Conservation (phyloP, 176 grass and related monocot genomes). For the Oryza rufipogon region DNA sequence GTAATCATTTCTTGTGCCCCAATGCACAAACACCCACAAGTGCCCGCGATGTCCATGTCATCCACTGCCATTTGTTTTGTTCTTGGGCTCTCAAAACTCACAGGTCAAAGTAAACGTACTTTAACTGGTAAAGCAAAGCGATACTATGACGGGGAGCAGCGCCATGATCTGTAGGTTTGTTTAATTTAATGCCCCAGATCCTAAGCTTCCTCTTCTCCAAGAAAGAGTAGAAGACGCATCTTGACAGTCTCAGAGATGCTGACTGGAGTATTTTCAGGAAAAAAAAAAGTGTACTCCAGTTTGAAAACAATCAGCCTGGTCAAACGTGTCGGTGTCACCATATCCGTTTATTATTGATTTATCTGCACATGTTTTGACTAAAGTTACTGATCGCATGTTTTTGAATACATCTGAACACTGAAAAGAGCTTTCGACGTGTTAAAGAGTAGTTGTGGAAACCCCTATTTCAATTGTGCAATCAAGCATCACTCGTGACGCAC, state of each 20-base stretch:
- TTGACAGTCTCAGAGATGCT: background rate
- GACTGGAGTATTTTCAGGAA: background rate
- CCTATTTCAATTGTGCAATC: no score
- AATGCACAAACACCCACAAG: no score
- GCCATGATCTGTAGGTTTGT: background rate
- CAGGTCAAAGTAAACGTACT: no score
- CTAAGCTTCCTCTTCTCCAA: background rate
- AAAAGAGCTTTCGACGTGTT: background rate
- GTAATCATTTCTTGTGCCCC: no score
- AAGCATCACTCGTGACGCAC: no score
- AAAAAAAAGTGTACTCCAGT: background rate
- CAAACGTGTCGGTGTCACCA: background rate
- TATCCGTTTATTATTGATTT: background rate
- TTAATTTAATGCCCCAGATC: background rate
- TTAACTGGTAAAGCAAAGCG: no score
- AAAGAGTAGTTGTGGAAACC: no score
- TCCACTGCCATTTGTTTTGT: no score
- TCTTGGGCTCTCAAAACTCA: no score
- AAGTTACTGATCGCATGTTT: background rate
- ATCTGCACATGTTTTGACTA: background rate
- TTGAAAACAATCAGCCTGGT: background rate
- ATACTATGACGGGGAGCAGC: no score
- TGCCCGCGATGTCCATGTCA: no score
- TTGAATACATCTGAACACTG: background rate
- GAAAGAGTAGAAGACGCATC: no score